Evolutionary conservation across 768 basidiomycete genomes (phyloP).

Genomic region (Hemileccinum rubropunctum): DNA sequence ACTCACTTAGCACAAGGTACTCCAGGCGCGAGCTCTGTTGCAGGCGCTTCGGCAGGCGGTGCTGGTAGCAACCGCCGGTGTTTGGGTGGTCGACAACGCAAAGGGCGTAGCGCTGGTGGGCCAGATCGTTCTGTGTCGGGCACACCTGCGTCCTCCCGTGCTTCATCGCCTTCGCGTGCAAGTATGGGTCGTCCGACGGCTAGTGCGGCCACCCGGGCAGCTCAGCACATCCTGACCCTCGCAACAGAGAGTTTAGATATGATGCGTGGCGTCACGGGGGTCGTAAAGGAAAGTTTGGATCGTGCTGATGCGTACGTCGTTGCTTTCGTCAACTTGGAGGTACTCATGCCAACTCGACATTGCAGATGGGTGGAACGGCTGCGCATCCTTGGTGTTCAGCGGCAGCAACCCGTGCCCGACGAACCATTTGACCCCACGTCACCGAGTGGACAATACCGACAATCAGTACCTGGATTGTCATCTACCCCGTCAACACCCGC

Average conservation of each 20-base stretch:
- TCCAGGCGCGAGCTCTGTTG: conserved; percentile 37
- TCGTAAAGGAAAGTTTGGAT: conserved; percentile 85
- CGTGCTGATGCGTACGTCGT: conserved; percentile 74
- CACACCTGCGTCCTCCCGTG: conserved; percentile 35
- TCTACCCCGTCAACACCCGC: conserved; percentile 32
- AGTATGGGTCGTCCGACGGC: conserved; percentile 36
- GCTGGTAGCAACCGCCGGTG: conserved; percentile 16
- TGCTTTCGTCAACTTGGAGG: neutral
- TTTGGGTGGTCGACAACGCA: conserved; percentile 23
- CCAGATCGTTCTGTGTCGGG: conserved; percentile 30
- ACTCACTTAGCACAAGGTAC: conserved; percentile 26
- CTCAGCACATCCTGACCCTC: conserved; percentile 77
- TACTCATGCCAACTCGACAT: conserved; percentile 1
- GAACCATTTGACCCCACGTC: conserved; percentile 15
- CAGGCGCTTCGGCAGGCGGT: conserved; percentile 28
- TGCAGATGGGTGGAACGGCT: conserved; percentile 80
- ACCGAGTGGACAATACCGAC: conserved; percentile 7
- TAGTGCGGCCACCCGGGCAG: conserved; percentile 65
- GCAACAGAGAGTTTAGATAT: conserved; percentile 92
- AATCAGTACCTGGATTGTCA: conserved; percentile 28
- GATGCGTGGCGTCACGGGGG: conserved; percentile 84
- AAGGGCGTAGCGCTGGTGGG: conserved; percentile 39
- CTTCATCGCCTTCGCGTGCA: conserved; percentile 30
- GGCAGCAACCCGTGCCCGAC: conserved; percentile 35
- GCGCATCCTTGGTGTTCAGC: conserved; percentile 72